These are phyloP conservation scores for Phytophthora uliginosa DNA, from an alignment of 352 stramenopile genomes.

Conservation along the genomic window DNA sequence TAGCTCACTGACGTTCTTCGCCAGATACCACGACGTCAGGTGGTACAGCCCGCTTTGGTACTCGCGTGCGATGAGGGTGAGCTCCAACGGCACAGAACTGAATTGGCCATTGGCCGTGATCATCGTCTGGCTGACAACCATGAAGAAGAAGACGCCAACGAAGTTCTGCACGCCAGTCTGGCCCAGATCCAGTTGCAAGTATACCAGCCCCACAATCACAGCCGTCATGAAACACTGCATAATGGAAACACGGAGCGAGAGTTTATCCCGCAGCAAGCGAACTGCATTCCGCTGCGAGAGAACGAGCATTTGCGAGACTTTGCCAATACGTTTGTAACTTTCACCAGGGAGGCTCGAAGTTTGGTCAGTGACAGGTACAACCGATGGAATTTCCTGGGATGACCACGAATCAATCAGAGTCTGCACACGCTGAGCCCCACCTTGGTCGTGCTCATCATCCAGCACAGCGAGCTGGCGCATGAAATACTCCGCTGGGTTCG, in stretches of 20 bases:
- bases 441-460: conserved; percentile 30
- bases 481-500: conserved; percentile 69
- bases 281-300: conserved; percentile 40
- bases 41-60: conserved; percentile 40
- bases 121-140: conserved; percentile 50
- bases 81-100: conserved; percentile 29
- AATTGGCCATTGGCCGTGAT: conserved; percentile 36
- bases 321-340: background rate
- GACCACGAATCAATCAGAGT: conserved; percentile 20
- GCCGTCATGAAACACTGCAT: conserved; percentile 32
- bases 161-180: conserved; percentile 41
- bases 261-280: conserved; percentile 43
- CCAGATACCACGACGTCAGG: conserved; percentile 36
- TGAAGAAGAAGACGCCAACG: conserved; percentile 44
- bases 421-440: conserved; percentile 21
- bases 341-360: background rate
- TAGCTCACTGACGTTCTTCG: conserved; percentile 52
- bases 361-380: background rate
- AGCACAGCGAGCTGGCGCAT: conserved; percentile 57
- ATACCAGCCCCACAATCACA: conserved; percentile 42
- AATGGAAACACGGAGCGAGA: conserved; percentile 32
- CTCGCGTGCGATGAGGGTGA: conserved; percentile 38
- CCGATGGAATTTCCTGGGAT: background rate
- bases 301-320: conserved; percentile 25
- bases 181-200: conserved; percentile 34